Evolutionary conservation across 192 early-diverging fungal species (phyloP), one percentile per base, ranked within the genome.

Genomic region (Entophlyctis helioformis): DNA sequence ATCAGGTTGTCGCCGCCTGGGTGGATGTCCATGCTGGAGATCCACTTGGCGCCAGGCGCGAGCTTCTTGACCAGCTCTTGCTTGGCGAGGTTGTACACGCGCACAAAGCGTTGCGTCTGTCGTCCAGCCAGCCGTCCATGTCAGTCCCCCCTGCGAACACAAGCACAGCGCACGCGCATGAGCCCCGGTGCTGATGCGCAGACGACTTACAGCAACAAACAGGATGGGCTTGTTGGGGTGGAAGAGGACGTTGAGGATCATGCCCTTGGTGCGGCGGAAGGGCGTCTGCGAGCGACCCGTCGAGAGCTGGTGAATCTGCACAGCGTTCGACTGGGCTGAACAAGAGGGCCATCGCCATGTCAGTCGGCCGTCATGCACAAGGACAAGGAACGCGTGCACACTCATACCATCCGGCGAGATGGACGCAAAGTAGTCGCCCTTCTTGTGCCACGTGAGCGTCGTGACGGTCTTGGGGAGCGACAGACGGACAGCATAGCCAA

Each of bases 401-500:
- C 3, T 19, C 46, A 67, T 76, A 57, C 79, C 85, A 50, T 93
- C 83, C 0, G 89, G 78, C 1, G 80, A 76, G 15, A 94, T 76
- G 22, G 86, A 85, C 1, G 86, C 73, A 67, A 96, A 80, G 63
- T 98, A 97, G 64, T 98, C 90, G 46, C 95, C 95, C 59, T 86
- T 91, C 42, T 86, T 71, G 63, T 98, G 95, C 95, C 95, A 98
- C 22, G 72, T 71, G 34, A 98, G 62, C 44, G 81, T 74, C 49
- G 83, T 91, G 26, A 91, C 84, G 10, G 16, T 36, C 55, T 64
- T n/a, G n/a, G n/a, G n/a, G n/a, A n/a, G n/a, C n/a, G n/a, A n/a
- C n/a, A n/a, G n/a, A n/a, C n/a, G 40, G 24, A 45, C 42, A 10
- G 19, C 52, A 23, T 22, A 18, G 4, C 32, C 53, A 19, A 5